These are phyloP conservation scores for Zhuliangozyma blackwelliae DNA, from an alignment of 1,139 yeast species.

Conservation along the genomic window DNA sequence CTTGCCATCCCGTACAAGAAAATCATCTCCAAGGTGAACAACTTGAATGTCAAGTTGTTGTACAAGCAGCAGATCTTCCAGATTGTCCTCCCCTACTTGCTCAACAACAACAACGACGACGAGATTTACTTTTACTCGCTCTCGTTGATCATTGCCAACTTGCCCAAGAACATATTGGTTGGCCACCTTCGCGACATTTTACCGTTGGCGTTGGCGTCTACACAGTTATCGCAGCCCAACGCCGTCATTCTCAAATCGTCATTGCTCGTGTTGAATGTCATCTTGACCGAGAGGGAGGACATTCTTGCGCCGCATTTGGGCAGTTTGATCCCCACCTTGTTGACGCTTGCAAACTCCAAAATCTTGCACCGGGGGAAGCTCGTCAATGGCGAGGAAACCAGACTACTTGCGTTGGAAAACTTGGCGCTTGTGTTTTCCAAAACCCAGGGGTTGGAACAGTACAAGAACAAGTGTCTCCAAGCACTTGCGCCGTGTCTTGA, in stretches of 20 bases:
- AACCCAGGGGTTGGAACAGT: slow-evolving; percentile 4
- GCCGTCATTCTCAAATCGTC: slow-evolving; percentile 56
- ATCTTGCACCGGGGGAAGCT: slow-evolving; percentile 19
- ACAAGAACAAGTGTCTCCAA: slow-evolving; percentile 43
- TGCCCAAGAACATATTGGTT: slow-evolving; percentile 18
- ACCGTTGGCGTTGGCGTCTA: slow-evolving; percentile 68
- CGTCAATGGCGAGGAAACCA: slow-evolving; percentile 39
- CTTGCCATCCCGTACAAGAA: slow-evolving; percentile 17
- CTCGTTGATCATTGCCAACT: slow-evolving; percentile 61
- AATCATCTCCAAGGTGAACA: slow-evolving; percentile 47
- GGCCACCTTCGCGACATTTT: slow-evolving; percentile 55
- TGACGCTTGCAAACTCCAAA: slow-evolving; percentile 27
- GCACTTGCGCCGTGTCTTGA: slow-evolving; percentile 56
- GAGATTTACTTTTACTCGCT: slow-evolving; percentile 58
- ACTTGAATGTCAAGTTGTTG: slow-evolving; percentile 57
- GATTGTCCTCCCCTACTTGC: slow-evolving; percentile 47
- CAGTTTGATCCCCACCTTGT: slow-evolving; percentile 52
- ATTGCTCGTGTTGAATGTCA: slow-evolving; percentile 48
- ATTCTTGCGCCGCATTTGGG: slow-evolving; percentile 51
- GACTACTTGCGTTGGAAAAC: slow-evolving; percentile 24
- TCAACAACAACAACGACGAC: slow-evolving; percentile 32
- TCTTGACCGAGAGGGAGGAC: slow-evolving; percentile 49
- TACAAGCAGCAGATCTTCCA: slow-evolving; percentile 79
- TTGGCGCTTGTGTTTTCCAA: slow-evolving; percentile 9
- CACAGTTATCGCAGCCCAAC: slow-evolving; percentile 31